A percentile compares a stretch with the other conserved stretches of the same genome.
phyloP scores from a whole-genome alignment of 805 yeast species.

The Sungouiella thailandica region DNA sequence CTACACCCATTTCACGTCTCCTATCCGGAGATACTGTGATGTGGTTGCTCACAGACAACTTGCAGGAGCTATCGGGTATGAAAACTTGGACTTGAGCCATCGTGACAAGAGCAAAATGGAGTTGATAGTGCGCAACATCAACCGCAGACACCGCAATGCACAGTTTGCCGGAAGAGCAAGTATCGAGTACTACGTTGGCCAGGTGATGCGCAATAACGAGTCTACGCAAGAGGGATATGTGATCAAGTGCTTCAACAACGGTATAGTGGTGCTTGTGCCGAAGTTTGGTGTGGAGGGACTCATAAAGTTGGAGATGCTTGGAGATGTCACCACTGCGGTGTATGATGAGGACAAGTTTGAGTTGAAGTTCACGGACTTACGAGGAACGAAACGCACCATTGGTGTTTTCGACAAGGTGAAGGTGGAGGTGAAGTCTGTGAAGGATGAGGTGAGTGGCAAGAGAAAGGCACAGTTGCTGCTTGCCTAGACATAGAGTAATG shows the following conservation, averaged over 20 bases:
- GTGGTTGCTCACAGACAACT: slow-evolving; percentile 95
- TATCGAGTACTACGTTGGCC: slow-evolving; percentile 96
- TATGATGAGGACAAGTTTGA: slow-evolving; percentile 78
- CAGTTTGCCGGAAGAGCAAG: slow-evolving; percentile 99
- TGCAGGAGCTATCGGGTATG: slow-evolving; percentile 97
- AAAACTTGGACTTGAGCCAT: slow-evolving; percentile 72
- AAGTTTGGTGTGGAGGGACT: slow-evolving; percentile 94
- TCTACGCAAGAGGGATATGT: slow-evolving; percentile 83
- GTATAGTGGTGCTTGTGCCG: slow-evolving; percentile 91
- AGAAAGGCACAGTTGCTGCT: slow-evolving; percentile 79
- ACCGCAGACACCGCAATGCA: slow-evolving; percentile 92
- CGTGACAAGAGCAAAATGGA: slow-evolving; percentile 91
- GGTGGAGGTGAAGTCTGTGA: slow-evolving; percentile 75
- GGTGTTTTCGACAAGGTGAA: slow-evolving; percentile 80
- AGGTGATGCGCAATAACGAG: slow-evolving; percentile 85
- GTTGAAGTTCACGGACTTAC: slow-evolving; percentile 50
- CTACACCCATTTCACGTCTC: slow-evolving; percentile 97
- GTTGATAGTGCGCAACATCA: slow-evolving; percentile 79
- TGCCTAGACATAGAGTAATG: slow-evolving; percentile 33
- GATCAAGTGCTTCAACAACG: slow-evolving; percentile 88
- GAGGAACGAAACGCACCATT: slow-evolving; percentile 44
- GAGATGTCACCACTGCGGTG: slow-evolving; percentile 55
- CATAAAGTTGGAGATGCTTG: slow-evolving; percentile 73
- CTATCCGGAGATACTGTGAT: slow-evolving; percentile 97
- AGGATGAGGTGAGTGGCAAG: slow-evolving; percentile 87